Evolutionary conservation across 495 filamentous ascomycete species (phyloP).

Genomic region (Sordaria brevicollis): DNA sequence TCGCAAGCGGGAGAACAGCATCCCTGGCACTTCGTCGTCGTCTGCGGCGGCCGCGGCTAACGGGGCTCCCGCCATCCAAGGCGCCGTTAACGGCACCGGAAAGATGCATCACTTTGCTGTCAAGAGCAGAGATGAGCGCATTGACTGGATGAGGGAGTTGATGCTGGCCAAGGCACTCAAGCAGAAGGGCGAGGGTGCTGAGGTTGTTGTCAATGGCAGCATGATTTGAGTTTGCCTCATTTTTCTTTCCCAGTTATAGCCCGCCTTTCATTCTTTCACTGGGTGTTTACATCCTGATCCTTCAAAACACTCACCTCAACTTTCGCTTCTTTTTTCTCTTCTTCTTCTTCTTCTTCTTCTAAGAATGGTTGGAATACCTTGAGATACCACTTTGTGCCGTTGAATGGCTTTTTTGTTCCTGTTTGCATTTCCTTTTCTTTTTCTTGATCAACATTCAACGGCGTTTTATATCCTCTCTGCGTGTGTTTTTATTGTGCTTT

Average conservation of each 20-base stretch:
- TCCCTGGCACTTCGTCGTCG: constrained; percentile 7
- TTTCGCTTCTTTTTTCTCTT: constrained; percentile 3
- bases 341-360: background rate
- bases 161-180: constrained; percentile 90
- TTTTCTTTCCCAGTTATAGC: constrained; percentile 5
- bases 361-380: background rate
- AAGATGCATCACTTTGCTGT: constrained; percentile 97
- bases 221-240: constrained; percentile 43
- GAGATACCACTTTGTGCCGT: constrained; percentile 3
- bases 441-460: constrained; percentile 2
- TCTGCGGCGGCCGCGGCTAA: background rate
- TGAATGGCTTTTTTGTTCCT: constrained; percentile 6
- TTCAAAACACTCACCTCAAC: background rate
- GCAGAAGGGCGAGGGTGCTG: constrained; percentile 72
- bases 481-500: background rate
- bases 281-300: background rate
- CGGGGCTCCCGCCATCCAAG: constrained; percentile 14
- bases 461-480: background rate
- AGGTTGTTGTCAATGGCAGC: constrained; percentile 73
- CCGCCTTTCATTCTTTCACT: background rate
- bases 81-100: constrained; percentile 45
- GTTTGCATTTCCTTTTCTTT: constrained; percentile 9
- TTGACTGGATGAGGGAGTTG: constrained; percentile 96
- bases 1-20: constrained; percentile 32
- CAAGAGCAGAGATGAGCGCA: constrained; percentile 73